Evolutionary conservation across 495 filamentous ascomycete genomes (phyloP), one percentile per base, ranked within the genome.

Genomic region (Trichocladium uniseriatum): DNA sequence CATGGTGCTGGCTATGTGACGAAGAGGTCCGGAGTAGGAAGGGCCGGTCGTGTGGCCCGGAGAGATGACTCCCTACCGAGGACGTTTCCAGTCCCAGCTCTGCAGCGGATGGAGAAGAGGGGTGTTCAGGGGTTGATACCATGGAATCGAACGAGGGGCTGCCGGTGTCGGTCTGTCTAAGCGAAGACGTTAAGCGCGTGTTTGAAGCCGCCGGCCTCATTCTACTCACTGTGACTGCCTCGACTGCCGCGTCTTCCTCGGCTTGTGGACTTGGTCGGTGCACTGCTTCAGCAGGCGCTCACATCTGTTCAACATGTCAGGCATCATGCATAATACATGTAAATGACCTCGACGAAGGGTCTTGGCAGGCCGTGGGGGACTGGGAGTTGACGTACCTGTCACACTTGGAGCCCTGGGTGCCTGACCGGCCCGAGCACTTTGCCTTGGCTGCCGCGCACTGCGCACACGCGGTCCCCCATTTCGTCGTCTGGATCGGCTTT

Each of bases 251-350:
- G 38, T 43, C 29, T 48, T 53, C 37, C 51, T 40, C 16, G 51
- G 51, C 3, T 28, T 39, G 14, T 53, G 51, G 14, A 48, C 38
- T 13, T 53, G 51, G 22, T 48, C 51, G 38, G 51, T 53, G 15
- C 51, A 53, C 32, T 48, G 51, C 51, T 53, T 53, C 31, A 53
- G 22, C 37, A 53, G 24, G 21, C 51, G 51, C 22, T 53, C 38
- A 16, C 44, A 53, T 29, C 51, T 53, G 29, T 20, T 6, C 5
- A 14, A 27, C 7, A 20, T 18, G 19, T 38, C 32, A 44, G 35
- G 5, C 21, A 31, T 18, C 24, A 20, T 43, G 10, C n/a, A 22
- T 6, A 42, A 31, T 3, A 27, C 24, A 27, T 3, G 24, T 3
- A 27, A 3, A 27, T 3, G 24, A 27, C 4, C 24, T 27, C 3